Evolutionary conservation across 2,329 filamentous ascomycete species (phyloP).

Genomic region (Coniochaeta prunicola): DNA sequence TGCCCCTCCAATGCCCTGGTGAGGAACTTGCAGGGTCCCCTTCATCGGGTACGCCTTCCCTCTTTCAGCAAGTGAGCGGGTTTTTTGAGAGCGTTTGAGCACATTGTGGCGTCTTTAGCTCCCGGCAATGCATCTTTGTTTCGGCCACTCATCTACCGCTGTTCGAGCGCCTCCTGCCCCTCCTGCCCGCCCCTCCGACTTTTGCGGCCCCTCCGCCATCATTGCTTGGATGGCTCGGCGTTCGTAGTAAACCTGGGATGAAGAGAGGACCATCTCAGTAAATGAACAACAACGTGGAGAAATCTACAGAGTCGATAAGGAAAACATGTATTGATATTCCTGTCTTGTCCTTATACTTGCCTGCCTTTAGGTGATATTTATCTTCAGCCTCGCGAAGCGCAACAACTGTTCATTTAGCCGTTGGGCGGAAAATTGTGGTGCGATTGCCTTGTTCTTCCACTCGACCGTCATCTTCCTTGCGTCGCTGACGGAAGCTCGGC

Average conservation of each 20-base stretch:
- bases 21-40: conserved; percentile 7
- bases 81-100: conserved; percentile 38
- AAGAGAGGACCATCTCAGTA: no score
- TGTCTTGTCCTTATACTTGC: not conserved
- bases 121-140: not conserved
- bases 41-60: conserved; percentile 6
- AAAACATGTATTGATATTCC: not conserved
- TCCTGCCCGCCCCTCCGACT: not conserved
- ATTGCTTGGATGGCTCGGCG: no score
- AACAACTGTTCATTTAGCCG: not conserved
- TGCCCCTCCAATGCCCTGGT: conserved; percentile 4
- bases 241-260: no score
- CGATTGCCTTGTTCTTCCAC: not conserved
- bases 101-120: conserved; percentile 30
- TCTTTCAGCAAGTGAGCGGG: conserved; percentile 2
- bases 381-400: not conserved
- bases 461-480: not conserved
- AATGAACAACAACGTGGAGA: no score
- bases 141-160: conserved; percentile 13
- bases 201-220: no score
- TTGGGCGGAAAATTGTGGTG: no score
- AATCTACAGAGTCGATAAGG: no score
- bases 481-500: not conserved
- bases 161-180: conserved; percentile 2
- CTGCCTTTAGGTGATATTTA: not conserved